Evolutionary conservation across 371 early-diverging fungal genomes (phyloP).

Genomic region (Syncephalastrum sp.): DNA sequence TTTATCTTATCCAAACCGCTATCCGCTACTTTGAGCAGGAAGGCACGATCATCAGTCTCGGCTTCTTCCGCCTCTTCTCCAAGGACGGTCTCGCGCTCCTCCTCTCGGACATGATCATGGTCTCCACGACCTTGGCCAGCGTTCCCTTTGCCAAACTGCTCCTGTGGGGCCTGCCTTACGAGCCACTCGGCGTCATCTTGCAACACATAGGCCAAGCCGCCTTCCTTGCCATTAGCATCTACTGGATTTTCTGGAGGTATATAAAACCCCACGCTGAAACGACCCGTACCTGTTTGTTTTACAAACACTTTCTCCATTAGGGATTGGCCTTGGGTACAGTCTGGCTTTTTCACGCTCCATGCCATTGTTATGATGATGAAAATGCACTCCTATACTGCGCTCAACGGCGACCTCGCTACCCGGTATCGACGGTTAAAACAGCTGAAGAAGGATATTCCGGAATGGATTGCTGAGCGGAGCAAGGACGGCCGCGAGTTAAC

Average conservation of each 20-base stretch:
- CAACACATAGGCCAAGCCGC: slow-evolving; percentile 73
- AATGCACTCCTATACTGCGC: slow-evolving; percentile 83
- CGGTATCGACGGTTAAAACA: slow-evolving; percentile 42
- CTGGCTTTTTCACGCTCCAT: slow-evolving; percentile 86
- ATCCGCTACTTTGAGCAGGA: slow-evolving; percentile 65
- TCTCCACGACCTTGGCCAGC: slow-evolving; percentile 57
- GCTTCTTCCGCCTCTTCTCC: slow-evolving; percentile 65
- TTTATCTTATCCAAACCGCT: slow-evolving; percentile 71
- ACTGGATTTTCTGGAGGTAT: slow-evolving; percentile 68
- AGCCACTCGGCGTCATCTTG: slow-evolving; percentile 50
- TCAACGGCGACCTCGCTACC: slow-evolving; percentile 71
- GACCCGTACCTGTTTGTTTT: slow-evolving; percentile 9
- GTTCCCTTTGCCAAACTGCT: slow-evolving; percentile 63
- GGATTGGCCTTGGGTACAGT: slow-evolving; percentile 92
- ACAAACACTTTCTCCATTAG: slow-evolving; percentile 23
- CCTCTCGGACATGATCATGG: slow-evolving; percentile 68
- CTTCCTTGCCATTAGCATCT: slow-evolving; percentile 64
- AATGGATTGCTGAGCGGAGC: slow-evolving; percentile 21
- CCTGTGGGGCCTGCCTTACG: slow-evolving; percentile 55
- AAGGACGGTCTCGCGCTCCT: slow-evolving; percentile 63
- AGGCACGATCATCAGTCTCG: slow-evolving; percentile 66
- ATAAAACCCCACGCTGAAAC: slow-evolving; percentile 4
- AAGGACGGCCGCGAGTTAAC: slow-evolving; percentile 3
- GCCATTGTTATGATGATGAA: slow-evolving; percentile 94
- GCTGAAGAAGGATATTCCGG: slow-evolving; percentile 32